phyloP scores from a whole-genome alignment of 2,329 filamentous ascomycete species.

The Botryosphaeria dothidea region DNA sequence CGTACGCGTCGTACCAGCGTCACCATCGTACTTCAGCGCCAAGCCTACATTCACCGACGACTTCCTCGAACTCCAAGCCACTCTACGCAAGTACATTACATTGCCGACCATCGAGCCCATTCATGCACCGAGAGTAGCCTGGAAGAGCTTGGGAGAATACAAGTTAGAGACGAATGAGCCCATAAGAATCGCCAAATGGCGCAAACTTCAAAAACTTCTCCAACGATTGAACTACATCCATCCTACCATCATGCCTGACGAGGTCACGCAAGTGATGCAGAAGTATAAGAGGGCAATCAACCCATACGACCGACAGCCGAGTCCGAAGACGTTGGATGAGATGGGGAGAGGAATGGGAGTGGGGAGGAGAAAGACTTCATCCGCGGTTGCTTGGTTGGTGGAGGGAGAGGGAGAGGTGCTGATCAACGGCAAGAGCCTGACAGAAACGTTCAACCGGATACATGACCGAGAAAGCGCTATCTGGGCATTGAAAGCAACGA shows the following conservation, averaged over 20 bases:
- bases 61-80: conserved; percentile 69
- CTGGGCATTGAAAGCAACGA: conserved; percentile 83
- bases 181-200: conserved; percentile 69
- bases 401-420: conserved; percentile 89
- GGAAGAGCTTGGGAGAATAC: conserved; percentile 79
- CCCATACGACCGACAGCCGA: conserved; percentile 64
- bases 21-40: conserved; percentile 92
- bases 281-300: conserved; percentile 76
- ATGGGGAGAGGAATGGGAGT: conserved; percentile 77
- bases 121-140: conserved; percentile 73
- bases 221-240: conserved; percentile 84
- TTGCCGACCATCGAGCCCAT: conserved; percentile 68
- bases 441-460: conserved; percentile 78
- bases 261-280: conserved; percentile 65
- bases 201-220: conserved; percentile 71
- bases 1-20: conserved; percentile 75
- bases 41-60: conserved; percentile 85
- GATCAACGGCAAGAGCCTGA: conserved; percentile 85
- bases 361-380: conserved; percentile 84
- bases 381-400: conserved; percentile 82
- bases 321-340: conserved; percentile 68
- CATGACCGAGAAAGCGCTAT: conserved; percentile 94
- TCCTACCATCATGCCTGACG: conserved; percentile 70
- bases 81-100: conserved; percentile 70
- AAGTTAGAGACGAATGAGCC: conserved; percentile 51